phyloP scores from a whole-genome alignment of 768 basidiomycete species.

The Kockovaella imperatae region DNA sequence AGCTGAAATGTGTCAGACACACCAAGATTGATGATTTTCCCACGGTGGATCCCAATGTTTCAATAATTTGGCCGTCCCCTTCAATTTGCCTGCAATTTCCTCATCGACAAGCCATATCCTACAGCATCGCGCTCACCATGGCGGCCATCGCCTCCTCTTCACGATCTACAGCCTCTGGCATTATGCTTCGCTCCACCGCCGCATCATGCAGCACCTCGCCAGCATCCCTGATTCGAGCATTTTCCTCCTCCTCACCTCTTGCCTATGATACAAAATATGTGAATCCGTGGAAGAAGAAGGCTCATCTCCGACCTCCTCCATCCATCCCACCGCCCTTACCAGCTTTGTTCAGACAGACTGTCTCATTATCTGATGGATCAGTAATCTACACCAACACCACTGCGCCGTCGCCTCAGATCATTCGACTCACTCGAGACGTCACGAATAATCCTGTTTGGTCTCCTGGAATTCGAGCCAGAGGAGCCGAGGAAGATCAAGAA shows the following conservation, averaged over 20 bases:
- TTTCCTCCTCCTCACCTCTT: conserved; percentile 15
- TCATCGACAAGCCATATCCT: not conserved
- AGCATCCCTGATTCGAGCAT: conserved; percentile 2
- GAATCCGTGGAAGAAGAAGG: conserved; percentile 64
- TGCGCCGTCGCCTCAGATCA: conserved; percentile 65
- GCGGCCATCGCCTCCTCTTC: not conserved
- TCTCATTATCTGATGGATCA: conserved; percentile 79
- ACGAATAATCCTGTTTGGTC: conserved; percentile 86
- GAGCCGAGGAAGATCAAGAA: conserved; percentile 60
- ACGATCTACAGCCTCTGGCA: not conserved
- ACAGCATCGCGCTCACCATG: too few species aligned
- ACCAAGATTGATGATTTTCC: too few species aligned
- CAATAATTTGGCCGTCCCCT: too few species aligned
- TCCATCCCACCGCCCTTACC: conserved; percentile 73
- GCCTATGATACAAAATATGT: not conserved
- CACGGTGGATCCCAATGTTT: too few species aligned
- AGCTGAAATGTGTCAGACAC: too few species aligned
- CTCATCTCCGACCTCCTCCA: conserved; percentile 50
- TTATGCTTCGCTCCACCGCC: not conserved
- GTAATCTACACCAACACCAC: conserved; percentile 83
- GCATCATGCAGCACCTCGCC: not conserved
- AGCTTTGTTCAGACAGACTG: conserved; percentile 75
- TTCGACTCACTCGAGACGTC: conserved; percentile 70
- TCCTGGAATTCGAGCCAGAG: conserved; percentile 49
- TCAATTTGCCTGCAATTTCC: too few species aligned